Conservation (phyloP, 1,284 basidiomycete genomes). For the Papiliotrema terrestris region DNA sequence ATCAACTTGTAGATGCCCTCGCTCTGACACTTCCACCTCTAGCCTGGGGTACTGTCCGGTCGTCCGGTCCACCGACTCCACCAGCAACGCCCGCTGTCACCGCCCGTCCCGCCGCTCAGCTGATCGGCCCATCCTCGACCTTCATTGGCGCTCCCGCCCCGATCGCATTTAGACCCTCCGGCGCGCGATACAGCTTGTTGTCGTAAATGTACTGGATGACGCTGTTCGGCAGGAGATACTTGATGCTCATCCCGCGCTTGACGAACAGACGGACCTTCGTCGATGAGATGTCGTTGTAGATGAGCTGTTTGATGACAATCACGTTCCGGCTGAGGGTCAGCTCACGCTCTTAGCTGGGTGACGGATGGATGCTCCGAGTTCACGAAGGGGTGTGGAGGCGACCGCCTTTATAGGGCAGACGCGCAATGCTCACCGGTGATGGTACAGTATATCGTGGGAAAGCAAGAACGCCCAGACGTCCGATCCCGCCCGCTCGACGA, state of each 20-base stretch:
- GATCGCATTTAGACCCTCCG: conserved; percentile 8
- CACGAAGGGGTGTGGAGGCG: too few relatives aligned
- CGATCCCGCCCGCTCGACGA: conserved; percentile 91
- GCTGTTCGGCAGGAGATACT: conserved; percentile 82
- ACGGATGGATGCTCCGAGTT: too few relatives aligned
- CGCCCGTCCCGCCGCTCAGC: too few relatives aligned
- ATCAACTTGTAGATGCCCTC: too few relatives aligned
- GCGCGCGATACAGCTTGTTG: conserved; percentile 38
- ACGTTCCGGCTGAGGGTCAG: conserved; percentile 64
- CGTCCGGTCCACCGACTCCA: too few relatives aligned
- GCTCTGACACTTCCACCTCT: too few relatives aligned
- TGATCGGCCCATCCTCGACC: background rate
- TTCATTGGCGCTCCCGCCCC: background rate
- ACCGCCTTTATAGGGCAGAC: too few relatives aligned
- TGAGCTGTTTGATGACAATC: conserved; percentile 89
- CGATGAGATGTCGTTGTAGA: conserved; percentile 97
- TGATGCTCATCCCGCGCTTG: conserved; percentile 85
- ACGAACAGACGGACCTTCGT: conserved; percentile 90
- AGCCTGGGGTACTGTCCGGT: too few relatives aligned
- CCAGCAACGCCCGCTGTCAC: too few relatives aligned
- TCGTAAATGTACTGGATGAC: conserved; percentile 93
- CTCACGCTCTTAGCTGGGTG: too few relatives aligned
- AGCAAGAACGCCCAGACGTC: conserved; percentile 68
- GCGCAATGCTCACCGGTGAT: conserved; percentile 45
- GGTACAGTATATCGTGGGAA: conserved; percentile 56